phyloP scores from a whole-genome alignment of 2,329 filamentous ascomycete genomes.

The Tolypocladium tundrense region DNA sequence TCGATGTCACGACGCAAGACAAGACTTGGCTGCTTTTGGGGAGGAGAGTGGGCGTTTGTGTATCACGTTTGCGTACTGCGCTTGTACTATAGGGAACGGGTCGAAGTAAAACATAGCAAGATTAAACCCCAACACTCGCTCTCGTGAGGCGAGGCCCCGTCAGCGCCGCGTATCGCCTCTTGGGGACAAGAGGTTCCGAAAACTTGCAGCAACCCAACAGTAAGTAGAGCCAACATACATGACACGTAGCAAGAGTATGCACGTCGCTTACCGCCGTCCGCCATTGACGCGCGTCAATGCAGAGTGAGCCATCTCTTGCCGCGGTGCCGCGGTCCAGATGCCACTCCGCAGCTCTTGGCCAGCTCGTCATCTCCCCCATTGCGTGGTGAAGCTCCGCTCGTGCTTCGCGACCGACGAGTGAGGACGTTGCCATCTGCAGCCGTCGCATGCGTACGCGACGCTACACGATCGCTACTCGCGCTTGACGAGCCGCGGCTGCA shows the following conservation, averaged over 20 bases:
- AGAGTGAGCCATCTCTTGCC: background rate
- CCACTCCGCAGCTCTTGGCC: background rate
- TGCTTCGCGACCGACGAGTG: background rate
- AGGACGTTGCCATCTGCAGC: background rate
- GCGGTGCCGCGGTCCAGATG: background rate
- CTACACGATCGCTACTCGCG: background rate
- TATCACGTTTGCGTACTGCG: background rate
- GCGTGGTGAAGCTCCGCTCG: background rate
- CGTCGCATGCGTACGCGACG: background rate
- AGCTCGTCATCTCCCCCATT: background rate
- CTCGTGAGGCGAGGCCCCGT: background rate
- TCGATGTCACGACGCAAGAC: background rate
- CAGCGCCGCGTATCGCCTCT: background rate
- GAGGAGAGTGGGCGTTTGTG: background rate
- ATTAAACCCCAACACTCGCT: background rate
- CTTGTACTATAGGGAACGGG: background rate
- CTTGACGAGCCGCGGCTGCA: background rate
- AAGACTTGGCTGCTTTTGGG: background rate
- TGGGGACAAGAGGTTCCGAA: background rate
- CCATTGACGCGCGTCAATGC: background rate
- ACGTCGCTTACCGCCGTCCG: background rate
- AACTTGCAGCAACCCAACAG: background rate
- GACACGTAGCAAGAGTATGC: background rate
- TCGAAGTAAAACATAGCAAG: background rate
- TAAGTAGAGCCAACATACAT: background rate